Percentiles rank a stretch among this genome's conserved stretches.
Conservation (phyloP, 2,329 filamentous ascomycete species). For the Cyclaneusma minus region DNA sequence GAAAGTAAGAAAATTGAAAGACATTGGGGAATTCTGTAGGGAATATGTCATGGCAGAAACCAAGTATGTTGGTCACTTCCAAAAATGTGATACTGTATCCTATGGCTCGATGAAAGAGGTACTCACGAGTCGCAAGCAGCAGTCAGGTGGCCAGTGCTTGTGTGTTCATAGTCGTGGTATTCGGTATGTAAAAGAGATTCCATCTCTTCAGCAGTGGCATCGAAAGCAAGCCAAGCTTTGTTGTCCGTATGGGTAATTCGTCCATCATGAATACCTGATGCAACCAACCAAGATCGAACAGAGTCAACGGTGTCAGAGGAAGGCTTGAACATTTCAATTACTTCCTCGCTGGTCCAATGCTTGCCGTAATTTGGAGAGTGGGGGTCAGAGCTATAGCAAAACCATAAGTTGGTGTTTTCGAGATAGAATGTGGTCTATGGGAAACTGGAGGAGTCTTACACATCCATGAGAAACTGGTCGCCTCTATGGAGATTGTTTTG, state of each 20-base stretch:
- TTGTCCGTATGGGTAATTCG: slow-evolving; percentile 18
- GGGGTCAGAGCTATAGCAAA: slow-evolving; percentile 14
- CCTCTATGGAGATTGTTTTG: slow-evolving; percentile 11
- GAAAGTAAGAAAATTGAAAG: too few relatives aligned
- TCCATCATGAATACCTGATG: slow-evolving; percentile 15
- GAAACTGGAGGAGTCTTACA: slow-evolving; percentile 7
- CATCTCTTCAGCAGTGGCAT: slow-evolving; percentile 18
- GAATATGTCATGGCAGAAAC: too few relatives aligned
- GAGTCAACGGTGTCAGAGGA: slow-evolving; percentile 15
- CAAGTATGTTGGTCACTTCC: too few relatives aligned
- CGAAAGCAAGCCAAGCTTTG: slow-evolving; percentile 21
- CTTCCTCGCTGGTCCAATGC: slow-evolving; percentile 18
- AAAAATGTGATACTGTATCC: slow-evolving; percentile 1
- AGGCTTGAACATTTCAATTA: slow-evolving; percentile 19
- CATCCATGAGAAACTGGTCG: slow-evolving; percentile 12
- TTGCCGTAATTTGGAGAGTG: slow-evolving; percentile 19
- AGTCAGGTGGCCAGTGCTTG: slow-evolving; percentile 13
- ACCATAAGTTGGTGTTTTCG: background rate
- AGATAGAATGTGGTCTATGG: background rate
- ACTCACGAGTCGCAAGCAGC: slow-evolving; percentile 20
- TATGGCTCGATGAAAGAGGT: slow-evolving; percentile 1
- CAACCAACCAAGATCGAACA: slow-evolving; percentile 19
- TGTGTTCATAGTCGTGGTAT: slow-evolving; percentile 20
- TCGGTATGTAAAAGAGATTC: slow-evolving; percentile 20
- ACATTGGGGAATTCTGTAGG: too few relatives aligned